These are phyloP conservation scores for Ulvella scutata DNA, from an alignment of 139 green algal genomes.

Conservation along the genomic window DNA sequence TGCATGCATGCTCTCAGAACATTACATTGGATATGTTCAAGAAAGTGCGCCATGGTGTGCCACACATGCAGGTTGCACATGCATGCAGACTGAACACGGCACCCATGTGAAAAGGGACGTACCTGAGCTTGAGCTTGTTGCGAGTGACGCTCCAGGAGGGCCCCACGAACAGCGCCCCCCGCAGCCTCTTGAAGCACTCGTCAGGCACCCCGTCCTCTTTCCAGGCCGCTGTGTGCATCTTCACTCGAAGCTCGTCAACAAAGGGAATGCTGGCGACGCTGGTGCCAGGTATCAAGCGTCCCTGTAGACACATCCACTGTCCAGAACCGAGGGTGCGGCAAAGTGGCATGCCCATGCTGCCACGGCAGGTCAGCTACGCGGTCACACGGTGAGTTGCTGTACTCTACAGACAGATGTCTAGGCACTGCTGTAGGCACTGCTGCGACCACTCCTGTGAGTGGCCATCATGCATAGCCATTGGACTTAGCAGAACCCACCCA, in stretches of 20 bases:
- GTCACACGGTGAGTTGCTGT: too few species aligned
- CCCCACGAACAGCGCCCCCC: conserved; percentile 65
- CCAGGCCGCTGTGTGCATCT: conserved; percentile 19
- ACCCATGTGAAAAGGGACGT: background rate
- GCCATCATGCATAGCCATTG: too few species aligned
- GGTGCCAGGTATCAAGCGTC: conserved; percentile 56
- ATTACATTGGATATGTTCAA: background rate
- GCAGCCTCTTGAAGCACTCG: conserved; percentile 18
- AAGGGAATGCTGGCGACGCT: conserved; percentile 52
- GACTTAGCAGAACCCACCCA: too few species aligned
- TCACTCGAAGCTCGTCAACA: conserved; percentile 34
- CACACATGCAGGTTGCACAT: background rate
- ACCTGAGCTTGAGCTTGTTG: conserved; percentile 53
- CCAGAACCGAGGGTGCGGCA: background rate
- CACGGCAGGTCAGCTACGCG: too few species aligned
- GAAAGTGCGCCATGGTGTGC: background rate
- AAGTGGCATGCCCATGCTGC: too few species aligned
- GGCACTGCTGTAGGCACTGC: too few species aligned
- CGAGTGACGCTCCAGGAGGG: conserved; percentile 54
- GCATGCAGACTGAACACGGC: background rate
- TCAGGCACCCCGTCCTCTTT: conserved; percentile 46
- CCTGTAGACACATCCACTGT: conserved; percentile 16
- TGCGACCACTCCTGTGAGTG: too few species aligned
- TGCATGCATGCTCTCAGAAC: background rate
- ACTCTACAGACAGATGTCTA: too few species aligned